Evolutionary conservation across 208 protist genomes (phyloP), one percentile per base, ranked within the genome.

Genomic region (Borovskyia barvae): DNA sequence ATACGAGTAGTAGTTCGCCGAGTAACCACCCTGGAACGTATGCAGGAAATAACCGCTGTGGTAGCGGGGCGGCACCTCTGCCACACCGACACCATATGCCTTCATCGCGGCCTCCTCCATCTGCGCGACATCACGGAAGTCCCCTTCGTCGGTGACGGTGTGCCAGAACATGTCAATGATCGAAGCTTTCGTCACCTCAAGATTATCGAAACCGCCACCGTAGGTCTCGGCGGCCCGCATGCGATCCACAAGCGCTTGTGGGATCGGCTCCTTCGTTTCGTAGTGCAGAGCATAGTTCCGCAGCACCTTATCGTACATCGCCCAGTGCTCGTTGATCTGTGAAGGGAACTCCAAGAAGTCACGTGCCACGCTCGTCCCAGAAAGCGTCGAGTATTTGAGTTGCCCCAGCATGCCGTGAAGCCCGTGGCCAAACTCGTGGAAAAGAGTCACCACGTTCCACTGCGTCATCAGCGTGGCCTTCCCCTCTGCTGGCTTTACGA

Each of bases 341-440:
- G 84, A 92, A 5, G 87, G 84, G 37, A 87, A 71, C 80, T 94
- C 84, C 6, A 92, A 70, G 35, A 87, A 87, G 59, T 94, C 84
- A 42, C 76, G 75, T 4, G 85, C 70, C 5, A 92, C 77, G n/a
- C 40, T 58, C 19, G 85, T 77, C 25, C 87, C 87, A 17, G 80
- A 64, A 7, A 85, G 82, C 11, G 48, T 68, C 8, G 49, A 22
- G 52, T 80, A 77, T 36, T 52, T 49, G 26, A 69, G 29, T 36
- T 55, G 45, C 19, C 78, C 81, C 4, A 91, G 66, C 66, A 93
- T 90, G 51, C 87, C 83, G 73, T 93, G 85, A 19, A 92, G 70
- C 3, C 75, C 72, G 51, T 87, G 83, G 60, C 80, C 80, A 35
- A 82, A 82, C 68, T 87, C 77, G 62, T 87, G 83, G 50, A 85